Conservation (phyloP, 306 rosid genomes). For the Inga laurina region DNA sequence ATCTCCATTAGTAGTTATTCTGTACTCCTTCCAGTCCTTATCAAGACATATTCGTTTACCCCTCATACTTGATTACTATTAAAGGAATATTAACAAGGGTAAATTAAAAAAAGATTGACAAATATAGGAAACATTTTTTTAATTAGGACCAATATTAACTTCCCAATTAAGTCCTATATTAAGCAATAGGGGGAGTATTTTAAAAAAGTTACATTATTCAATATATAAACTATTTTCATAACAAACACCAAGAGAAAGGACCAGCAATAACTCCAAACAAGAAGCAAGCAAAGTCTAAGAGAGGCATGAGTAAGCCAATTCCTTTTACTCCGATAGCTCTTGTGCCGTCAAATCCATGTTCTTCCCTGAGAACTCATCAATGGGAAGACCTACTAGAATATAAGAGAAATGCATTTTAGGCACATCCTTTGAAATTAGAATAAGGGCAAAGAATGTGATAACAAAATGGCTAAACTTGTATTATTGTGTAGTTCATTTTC, state of each 20-base stretch:
- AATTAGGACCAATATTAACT: too few relatives aligned
- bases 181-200: not conserved
- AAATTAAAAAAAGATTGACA: too few relatives aligned
- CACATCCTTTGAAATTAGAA: constrained; percentile 7
- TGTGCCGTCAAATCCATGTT: constrained; percentile 82
- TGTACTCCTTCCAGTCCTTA: not conserved
- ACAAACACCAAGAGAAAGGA: constrained; percentile 21
- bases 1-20: constrained; percentile 45
- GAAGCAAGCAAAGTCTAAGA: constrained; percentile 40
- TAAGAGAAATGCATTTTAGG: constrained; percentile 2
- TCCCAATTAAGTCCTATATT: too few relatives aligned
- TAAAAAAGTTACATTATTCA: constrained; percentile 59
- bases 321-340: constrained; percentile 90
- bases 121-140: too few relatives aligned
- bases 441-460: not conserved
- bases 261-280: not conserved
- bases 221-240: constrained; percentile 44
- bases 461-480: not conserved
- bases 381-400: constrained; percentile 64
- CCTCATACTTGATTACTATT: too few relatives aligned
- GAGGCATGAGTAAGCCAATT: constrained; percentile 92
- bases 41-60: too few relatives aligned
- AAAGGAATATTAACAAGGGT: too few relatives aligned
- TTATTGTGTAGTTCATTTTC: too few relatives aligned
- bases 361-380: constrained; percentile 90